A percentile compares a stretch with the other conserved stretches of the same genome.
Evolutionary conservation across 805 yeast genomes (phyloP).

Genomic region (Nakazawaea populi): DNA sequence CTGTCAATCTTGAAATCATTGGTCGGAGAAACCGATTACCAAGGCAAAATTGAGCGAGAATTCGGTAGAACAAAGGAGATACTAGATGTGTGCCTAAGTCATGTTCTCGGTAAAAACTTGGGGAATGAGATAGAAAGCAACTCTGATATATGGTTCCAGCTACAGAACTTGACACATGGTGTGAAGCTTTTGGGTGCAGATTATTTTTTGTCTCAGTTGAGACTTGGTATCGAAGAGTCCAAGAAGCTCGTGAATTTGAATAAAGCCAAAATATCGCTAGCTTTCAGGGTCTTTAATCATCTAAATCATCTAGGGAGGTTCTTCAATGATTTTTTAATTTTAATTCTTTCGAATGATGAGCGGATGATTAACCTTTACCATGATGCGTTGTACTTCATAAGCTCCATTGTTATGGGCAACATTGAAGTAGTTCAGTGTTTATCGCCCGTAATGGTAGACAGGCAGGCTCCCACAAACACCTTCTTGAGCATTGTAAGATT

Average conservation of each 20-base stretch:
- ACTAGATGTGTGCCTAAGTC: neutral
- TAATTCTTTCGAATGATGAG: conserved; percentile 26
- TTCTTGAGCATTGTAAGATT: neutral
- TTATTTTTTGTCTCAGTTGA: neutral
- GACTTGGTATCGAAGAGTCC: conserved; percentile 1
- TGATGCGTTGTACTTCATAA: conserved; percentile 33
- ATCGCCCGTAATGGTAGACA: neutral
- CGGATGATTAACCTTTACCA: conserved; percentile 33
- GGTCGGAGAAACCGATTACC: conserved; percentile 9
- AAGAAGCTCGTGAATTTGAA: conserved; percentile 35
- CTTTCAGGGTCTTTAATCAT: conserved; percentile 2
- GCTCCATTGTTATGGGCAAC: conserved; percentile 19
- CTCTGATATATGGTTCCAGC: neutral
- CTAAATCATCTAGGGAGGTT: conserved; percentile 3
- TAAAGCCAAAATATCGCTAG: conserved; percentile 24
- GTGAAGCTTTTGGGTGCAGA: neutral
- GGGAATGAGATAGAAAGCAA: neutral
- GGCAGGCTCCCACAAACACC: neutral
- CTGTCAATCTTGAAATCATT: conserved; percentile 14
- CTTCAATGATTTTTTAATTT: neutral
- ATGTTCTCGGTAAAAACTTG: neutral
- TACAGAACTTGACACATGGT: conserved; percentile 1
- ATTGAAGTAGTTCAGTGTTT: conserved; percentile 10
- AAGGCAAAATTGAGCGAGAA: neutral
- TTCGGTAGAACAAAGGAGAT: neutral